phyloP scores from a whole-genome alignment of 306 rosid species.

The Rosa persica region DNA sequence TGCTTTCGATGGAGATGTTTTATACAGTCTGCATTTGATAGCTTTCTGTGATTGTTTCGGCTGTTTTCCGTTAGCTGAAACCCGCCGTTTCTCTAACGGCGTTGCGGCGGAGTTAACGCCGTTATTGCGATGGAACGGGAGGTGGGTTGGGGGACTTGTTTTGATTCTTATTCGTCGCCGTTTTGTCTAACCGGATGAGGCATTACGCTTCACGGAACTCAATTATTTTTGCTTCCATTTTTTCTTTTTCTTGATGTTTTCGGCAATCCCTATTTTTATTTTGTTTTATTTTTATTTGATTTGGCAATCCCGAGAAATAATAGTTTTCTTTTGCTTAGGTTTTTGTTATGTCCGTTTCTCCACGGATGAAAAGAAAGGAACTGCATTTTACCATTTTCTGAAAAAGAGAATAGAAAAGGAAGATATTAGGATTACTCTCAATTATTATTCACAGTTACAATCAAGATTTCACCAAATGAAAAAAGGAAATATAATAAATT shows the following conservation, averaged over 20 bases:
- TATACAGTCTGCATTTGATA: slow-evolving; percentile 40
- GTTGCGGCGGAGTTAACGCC: slow-evolving; percentile 60
- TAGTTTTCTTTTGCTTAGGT: slow-evolving; percentile 1
- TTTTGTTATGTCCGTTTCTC: not conserved
- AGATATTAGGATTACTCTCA: too few relatives aligned
- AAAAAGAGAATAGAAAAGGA: too few relatives aligned
- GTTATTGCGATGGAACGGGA: slow-evolving; percentile 24
- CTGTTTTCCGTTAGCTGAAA: slow-evolving; percentile 44
- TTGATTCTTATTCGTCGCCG: slow-evolving; percentile 31
- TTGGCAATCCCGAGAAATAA: slow-evolving; percentile 35
- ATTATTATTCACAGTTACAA: too few relatives aligned
- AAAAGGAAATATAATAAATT: too few relatives aligned
- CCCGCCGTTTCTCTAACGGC: slow-evolving; percentile 50
- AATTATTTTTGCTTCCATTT: slow-evolving; percentile 9
- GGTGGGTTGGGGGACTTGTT: not conserved
- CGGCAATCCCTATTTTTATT: slow-evolving; percentile 31
- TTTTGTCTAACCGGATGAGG: slow-evolving; percentile 7
- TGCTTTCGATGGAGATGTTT: slow-evolving; percentile 38
- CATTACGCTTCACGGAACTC: slow-evolving; percentile 22
- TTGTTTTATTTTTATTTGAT: not conserved
- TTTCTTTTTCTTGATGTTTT: slow-evolving; percentile 17
- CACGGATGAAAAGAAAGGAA: not conserved
- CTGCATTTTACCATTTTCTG: not conserved
- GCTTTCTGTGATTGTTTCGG: slow-evolving; percentile 25
- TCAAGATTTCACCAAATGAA: too few relatives aligned